Base-by-base conservation (phyloP, 208 protist species). In the Trichomonas vaginalis region DNA sequence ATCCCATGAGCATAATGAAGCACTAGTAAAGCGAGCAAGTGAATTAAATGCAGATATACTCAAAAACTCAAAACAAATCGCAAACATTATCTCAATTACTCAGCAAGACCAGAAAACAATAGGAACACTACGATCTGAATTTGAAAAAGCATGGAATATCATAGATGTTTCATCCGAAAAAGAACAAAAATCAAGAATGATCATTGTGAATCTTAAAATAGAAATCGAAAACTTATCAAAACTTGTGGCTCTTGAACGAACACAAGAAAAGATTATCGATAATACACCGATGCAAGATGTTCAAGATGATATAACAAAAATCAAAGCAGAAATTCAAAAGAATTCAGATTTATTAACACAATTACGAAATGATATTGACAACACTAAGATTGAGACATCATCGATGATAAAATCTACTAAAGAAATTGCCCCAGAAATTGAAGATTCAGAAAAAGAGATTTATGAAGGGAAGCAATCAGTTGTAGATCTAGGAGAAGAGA, bases 91-190 rank as follows among this genome's bases (percentile, higher is more conserved):
- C 83, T 97, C 98, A 96, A 97, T 99, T 0, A 98, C 98, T 21
- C 97, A 98, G 83, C 98, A 99, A 96, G 98, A 99, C 96, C 98
- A 99, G 96, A 98, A 98, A 79, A 98, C 98, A 8, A 99, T 99
- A 95, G 96, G 96, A 0, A 96, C 96, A 23, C 97, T 99, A 48
- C 98, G 98, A 62, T 21, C 45, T 42, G 96, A 97, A 95, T 96
- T 97, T 51, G 96, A 97, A 79, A 97, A 98, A 96, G 98, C 98
- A 17, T 99, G 98, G 98, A 98, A 99, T 95, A 98, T 99, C 96
- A 98, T 99, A 0, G 98, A 99, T 95, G 97, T 97, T 40, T 98
- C 98, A 32, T 98, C 99, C 96, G 97, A 98, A 95, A 98, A 98
- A 96, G 99, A 99, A 97, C 97, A 97, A 96, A 97, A 98, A 95